Conservation (phyloP, 164 flowering plant genomes). For the Platanus orientalis region DNA sequence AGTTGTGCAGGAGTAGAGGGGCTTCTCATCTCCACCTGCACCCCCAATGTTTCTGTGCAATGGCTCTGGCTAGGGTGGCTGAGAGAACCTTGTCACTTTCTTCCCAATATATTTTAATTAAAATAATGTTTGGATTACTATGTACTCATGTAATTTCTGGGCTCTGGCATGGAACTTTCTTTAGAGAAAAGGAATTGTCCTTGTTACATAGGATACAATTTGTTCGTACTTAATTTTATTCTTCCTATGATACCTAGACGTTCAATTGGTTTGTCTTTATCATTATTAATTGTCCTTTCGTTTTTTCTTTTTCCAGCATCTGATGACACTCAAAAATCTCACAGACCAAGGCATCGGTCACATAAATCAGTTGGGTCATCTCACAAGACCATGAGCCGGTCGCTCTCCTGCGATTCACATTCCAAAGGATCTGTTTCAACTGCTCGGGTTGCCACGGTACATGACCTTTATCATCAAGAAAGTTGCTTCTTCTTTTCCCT, state of each 20-base stretch:
- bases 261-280: background rate
- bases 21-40: too few species aligned
- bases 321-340: conserved; percentile 81
- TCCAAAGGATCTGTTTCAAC: conserved; percentile 65
- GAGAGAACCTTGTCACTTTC: too few species aligned
- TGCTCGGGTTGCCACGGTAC: conserved; percentile 48
- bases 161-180: background rate
- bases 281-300: conserved; percentile 7
- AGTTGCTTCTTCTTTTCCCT: too few species aligned
- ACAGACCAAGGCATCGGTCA: conserved; percentile 59
- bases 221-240: conserved; percentile 26
- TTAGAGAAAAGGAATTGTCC: conserved; percentile 19
- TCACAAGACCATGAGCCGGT: conserved; percentile 63
- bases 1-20: too few species aligned
- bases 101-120: too few species aligned
- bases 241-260: conserved; percentile 17
- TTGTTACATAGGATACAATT: conserved; percentile 42
- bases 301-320: conserved; percentile 50
- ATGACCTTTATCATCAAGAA: background rate
- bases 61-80: too few species aligned
- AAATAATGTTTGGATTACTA: background rate
- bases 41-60: too few species aligned
- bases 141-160: too few species aligned
- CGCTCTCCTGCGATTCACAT: conserved; percentile 81
- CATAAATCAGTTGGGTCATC: conserved; percentile 63